Base-by-base conservation (phyloP, 345 rosid species). In the Euphorbia tirucalli region DNA sequence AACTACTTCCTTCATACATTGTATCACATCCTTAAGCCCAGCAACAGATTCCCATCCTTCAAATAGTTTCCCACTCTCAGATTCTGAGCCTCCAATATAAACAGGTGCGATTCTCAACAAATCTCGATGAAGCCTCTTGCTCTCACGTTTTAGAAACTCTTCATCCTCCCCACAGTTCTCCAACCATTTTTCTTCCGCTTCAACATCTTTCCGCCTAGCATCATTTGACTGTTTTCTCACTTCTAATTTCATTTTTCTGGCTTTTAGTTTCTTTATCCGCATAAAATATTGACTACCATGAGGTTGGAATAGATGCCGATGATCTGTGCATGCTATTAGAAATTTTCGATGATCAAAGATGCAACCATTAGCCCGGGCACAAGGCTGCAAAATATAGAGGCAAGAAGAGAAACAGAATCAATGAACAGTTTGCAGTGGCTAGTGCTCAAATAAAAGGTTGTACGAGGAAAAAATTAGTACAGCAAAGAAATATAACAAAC, bases 1-100 rank as follows among this genome's bases (percentile, higher is more conserved):
- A 78, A 95, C 97, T 74, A 90, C 97, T 85, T 95, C 99, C 83
- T 95, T 95, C 97, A 95, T 85, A 76, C 97, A 92, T 68, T 79
- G 87, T 66, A 93, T 87, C 66, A 95, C 99, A 85, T 85, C 88
- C 77, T 89, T 90, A 79, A 95, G 96, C 66, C 99, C 97, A 75
- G 99, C 97, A 84, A 95, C 97, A 75, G 99, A 95, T 74, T 92
- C 99, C 97, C 97, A 95, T 63, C 97, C 99, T 76, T 87, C 91
- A 76, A 78, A 86, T 66, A 64, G 75, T 79, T 84, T 87, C 71
- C 81, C 87, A 73, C 73, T 65, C 59, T 85, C 97, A 71, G 87
- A 69, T 28, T 84, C 82, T 52, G 87, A 68, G 52, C 99, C 97
- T 56, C 99, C 99, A 55, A 95, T 90, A 73, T 95, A 95, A 70